Base-by-base conservation (phyloP, 345 rosid species). In the Combretum micranthum region DNA sequence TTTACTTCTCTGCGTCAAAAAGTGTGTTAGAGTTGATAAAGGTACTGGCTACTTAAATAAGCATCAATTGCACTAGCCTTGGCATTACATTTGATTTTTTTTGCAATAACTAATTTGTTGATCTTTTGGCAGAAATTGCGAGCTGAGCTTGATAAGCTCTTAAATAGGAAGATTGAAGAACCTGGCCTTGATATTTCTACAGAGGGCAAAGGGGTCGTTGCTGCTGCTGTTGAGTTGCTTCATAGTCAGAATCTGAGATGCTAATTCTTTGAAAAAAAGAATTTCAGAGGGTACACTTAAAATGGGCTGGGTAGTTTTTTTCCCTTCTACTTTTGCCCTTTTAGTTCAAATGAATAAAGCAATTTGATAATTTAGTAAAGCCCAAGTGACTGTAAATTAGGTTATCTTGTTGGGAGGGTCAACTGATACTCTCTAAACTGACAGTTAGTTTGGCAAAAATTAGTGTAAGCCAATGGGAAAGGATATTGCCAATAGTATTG, bases 1-100 rank as follows among this genome's bases (percentile, higher is more conserved):
- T 92, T 58, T 97, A 92, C 73, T 92, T 92, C 76, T 88, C 94
- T 25, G 87, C 98, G 23, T 82, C 98, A 0, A 88, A 71, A 71
- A 88, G 77, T 26, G 85, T 88, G 9, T 57, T 88, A 68, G 82
- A 92, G 52, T 78, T 92, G 68, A 92, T 92, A 56, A 72, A 44
- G 89, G 98, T 86, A 75, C 69, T 26, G 45, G 39, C 21, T 48
- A 53, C 25, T 44, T 20, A 13, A 42, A 3, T 56, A 17, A 17
- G 42, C 18, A 1, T 6, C 45, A 6, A 15, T 52, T 49, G 21
- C 62, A 18, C 19, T 12, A 53, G 54, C 14, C 52, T 32, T 53
- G n/a, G 15, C 16, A 14, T 23, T 12, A 16, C 20, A 2, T 8
- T 26, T 44, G 23, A 25, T 17, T 18, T n/a, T 43, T 53, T 18